Evolutionary conservation across 176 grass and related monocot species (phyloP), one percentile per base, ranked within the genome.

Genomic region (Cenchrus fungigraminus): DNA sequence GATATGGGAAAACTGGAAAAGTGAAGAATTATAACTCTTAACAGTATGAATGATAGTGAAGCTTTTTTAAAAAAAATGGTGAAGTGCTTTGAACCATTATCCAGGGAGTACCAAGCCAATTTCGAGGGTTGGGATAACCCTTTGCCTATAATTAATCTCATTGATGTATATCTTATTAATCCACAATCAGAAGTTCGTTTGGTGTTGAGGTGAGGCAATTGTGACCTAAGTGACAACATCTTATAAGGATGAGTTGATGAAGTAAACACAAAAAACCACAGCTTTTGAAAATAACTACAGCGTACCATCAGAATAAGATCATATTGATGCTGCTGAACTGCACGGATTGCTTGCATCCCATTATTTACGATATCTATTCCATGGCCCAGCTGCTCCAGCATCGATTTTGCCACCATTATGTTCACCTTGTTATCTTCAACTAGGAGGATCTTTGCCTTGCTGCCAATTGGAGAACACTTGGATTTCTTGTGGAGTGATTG

Each of bases 381-480:
- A 65, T 95, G 87, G 19, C 87, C 91, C 40, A 98, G 66, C n/a
- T 95, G 91, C 88, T 88, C 88, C 73, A 98, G 72, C 95, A 98
- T 98, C 79, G 90, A 93, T 90, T 91, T 91, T 40, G 92, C 95
- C 64, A 98, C 95, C 53, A 98, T 93, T 90, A 95, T 90, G 77
- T 95, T 98, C 83, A 98, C 87, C 71, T 69, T 88, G 77, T 98
- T 95, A 90, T 98, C 95, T 86, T 98, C 95, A 52, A 98, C 95
- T 56, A 98, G 91, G 77, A 98, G 93, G 83, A 98, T 94, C 68
- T 79, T 90, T 49, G 76, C 64, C 71, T 89, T 83, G 49, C 49
- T 87, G 53, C 68, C 47, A 54, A 47, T 61, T 72, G 81, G 70
- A 59, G 85, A 74, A 73, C 87, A 79, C 78, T 89, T 88, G 22